Percentiles rank a stretch among this genome's conserved stretches.
Evolutionary conservation across 2,329 filamentous ascomycete species (phyloP).

Genomic region (Hawksworthiomyces lignivorus): DNA sequence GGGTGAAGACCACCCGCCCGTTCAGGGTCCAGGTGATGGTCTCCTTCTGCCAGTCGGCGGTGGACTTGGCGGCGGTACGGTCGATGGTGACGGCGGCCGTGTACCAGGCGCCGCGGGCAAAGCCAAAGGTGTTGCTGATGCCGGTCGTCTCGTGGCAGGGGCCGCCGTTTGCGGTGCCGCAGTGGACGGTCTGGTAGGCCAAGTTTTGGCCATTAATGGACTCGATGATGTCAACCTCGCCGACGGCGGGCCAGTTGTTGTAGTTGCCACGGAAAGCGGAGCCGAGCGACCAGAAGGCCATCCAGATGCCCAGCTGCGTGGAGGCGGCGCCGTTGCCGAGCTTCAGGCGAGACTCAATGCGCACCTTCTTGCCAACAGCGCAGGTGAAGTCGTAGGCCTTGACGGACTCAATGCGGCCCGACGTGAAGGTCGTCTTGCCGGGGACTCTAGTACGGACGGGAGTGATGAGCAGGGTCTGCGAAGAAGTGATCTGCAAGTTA

Average conservation of each 20-base stretch:
- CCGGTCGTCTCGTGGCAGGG: slow-evolving; percentile 34
- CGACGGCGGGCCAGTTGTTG: slow-evolving; percentile 32
- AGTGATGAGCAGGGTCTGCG: slow-evolving; percentile 29
- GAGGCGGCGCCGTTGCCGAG: slow-evolving; percentile 22
- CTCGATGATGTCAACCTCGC: slow-evolving; percentile 40
- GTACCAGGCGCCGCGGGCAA: slow-evolving; percentile 30
- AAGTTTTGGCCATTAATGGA: slow-evolving; percentile 29
- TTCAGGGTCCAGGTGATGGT: slow-evolving; percentile 45
- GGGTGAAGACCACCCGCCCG: slow-evolving; percentile 32
- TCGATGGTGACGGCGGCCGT: slow-evolving; percentile 44
- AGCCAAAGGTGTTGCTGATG: slow-evolving; percentile 16
- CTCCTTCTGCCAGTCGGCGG: slow-evolving; percentile 36
- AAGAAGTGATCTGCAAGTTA: slow-evolving; percentile 33
- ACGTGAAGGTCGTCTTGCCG: slow-evolving; percentile 30
- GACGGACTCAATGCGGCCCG: slow-evolving; percentile 34
- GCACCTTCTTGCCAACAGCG: slow-evolving; percentile 25
- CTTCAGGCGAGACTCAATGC: slow-evolving; percentile 31
- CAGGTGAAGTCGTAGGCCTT: slow-evolving; percentile 27
- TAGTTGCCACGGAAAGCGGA: slow-evolving; percentile 29
- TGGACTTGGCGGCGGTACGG: slow-evolving; percentile 27
- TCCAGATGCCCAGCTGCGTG: slow-evolving; percentile 35
- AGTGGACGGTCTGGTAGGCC: slow-evolving; percentile 33
- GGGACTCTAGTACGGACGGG: slow-evolving; percentile 18
- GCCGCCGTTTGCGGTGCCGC: slow-evolving; percentile 30
- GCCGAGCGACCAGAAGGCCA: slow-evolving; percentile 39